Conservation (phyloP, 1,284 basidiomycete species). For the Boletus albobrunnescens region DNA sequence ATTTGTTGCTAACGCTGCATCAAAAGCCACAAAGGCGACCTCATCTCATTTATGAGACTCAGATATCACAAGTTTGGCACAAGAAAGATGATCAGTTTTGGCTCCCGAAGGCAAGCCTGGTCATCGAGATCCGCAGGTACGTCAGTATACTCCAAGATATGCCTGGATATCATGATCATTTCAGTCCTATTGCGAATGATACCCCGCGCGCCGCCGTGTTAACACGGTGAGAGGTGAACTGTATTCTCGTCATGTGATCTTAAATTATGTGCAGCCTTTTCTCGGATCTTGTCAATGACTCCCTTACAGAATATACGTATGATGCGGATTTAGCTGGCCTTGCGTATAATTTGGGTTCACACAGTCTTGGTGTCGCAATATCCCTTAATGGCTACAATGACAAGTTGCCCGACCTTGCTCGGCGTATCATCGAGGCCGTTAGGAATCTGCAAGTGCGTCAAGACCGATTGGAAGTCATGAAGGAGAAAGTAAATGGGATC, state of each 20-base stretch:
- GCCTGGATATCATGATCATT: constrained; percentile 7
- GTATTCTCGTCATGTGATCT: neutral
- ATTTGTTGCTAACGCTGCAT: constrained; percentile 2
- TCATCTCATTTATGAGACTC: constrained; percentile 68
- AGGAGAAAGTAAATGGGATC: constrained; percentile 66
- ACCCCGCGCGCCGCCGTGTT: constrained; percentile 59
- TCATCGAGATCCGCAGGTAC: constrained; percentile 71
- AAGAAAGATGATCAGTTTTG: constrained; percentile 97
- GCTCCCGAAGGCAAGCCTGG: constrained; percentile 81
- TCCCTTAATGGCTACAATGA: constrained; percentile 89
- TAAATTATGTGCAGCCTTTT: constrained; percentile 56
- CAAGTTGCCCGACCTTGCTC: constrained; percentile 78
- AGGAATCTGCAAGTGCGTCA: constrained; percentile 66
- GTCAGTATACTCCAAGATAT: neutral
- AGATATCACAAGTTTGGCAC: constrained; percentile 79
- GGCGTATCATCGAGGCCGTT: constrained; percentile 73
- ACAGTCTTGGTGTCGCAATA: constrained; percentile 69
- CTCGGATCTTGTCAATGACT: constrained; percentile 84
- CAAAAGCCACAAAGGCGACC: constrained; percentile 70
- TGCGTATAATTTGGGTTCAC: constrained; percentile 67
- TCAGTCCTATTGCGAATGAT: constrained; percentile 50
- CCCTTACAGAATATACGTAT: constrained; percentile 88
- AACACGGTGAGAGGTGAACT: constrained; percentile 47
- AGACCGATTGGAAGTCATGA: constrained; percentile 78
- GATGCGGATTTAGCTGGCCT: constrained; percentile 92